Evolutionary conservation across 2,329 filamentous ascomycete genomes (phyloP), one percentile per base, ranked within the genome.

Genomic region (Pseudogymnoascus sp.): DNA sequence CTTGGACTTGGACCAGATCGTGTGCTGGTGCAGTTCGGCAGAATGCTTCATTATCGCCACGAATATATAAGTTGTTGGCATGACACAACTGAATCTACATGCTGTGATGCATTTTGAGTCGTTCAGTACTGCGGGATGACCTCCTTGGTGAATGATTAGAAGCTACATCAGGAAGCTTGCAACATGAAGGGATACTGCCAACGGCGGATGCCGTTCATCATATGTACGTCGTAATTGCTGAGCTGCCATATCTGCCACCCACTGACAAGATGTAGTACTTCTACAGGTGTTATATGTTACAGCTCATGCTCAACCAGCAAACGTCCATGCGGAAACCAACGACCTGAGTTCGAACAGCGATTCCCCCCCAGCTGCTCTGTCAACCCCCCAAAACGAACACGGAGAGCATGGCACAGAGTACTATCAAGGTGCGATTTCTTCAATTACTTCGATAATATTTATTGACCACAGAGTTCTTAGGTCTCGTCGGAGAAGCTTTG

Each of bases 401-500:
- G 65, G 68, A 31, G 64, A 70, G 33, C 37, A 16, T 63, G 56
- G 66, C 61, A 21, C 53, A 63, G 21, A 66, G 40, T 60, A 69
- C 62, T 44, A 33, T 35, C 50, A 56, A 56, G 50, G 50, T 56
- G n/a, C n/a, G 50, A n/a, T n/a, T 12, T 33, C n/a, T 35, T 56
- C 28, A 33, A 33, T 35, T 33, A 35, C 25, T 21, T 56, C 18
- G 11, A 56, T 56, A 18, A 56, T 56, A 35, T 33, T 35, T 35
- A 56, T 33, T 56, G 18, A 56, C 28, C 50, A 33, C 50, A 3
- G 25, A 3, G 28, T 18, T 33, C 28, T 21, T 67, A 28, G 71
- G 73, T 62, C 65, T 74, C 42, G 72, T 76, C 11, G 67, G 73
- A 3, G 72, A 75, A 67, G 74, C 75, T n/a, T 68, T 76, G 10